These are phyloP conservation scores for Colletotrichum navitas DNA, from an alignment of 2,329 filamentous ascomycete genomes.

Conservation along the genomic window DNA sequence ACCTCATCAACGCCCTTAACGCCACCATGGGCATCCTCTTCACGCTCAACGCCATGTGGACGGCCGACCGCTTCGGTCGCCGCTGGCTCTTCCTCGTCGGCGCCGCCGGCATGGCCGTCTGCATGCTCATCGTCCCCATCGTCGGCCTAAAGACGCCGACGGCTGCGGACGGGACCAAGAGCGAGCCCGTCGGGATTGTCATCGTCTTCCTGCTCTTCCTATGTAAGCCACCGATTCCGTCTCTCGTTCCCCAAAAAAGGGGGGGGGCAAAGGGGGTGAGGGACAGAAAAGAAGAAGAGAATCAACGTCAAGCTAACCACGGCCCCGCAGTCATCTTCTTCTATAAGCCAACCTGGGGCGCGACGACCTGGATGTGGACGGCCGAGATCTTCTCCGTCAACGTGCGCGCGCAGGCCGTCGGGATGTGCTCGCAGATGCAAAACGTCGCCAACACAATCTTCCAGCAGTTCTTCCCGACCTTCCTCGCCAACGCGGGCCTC, in stretches of 20 bases:
- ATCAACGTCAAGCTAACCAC: neutral
- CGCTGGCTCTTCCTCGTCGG: slow-evolving; percentile 78
- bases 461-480: slow-evolving; percentile 78
- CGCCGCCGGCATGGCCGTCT: slow-evolving; percentile 75
- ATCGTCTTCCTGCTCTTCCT: slow-evolving; percentile 77
- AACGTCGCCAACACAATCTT: slow-evolving; percentile 77
- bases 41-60: slow-evolving; percentile 80
- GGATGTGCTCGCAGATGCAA: slow-evolving; percentile 72
- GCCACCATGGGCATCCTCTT: slow-evolving; percentile 80
- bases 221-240: slow-evolving; percentile 63
- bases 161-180: slow-evolving; percentile 65
- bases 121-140: slow-evolving; percentile 75
- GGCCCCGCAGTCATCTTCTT: slow-evolving; percentile 62
- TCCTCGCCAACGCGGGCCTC: slow-evolving; percentile 68
- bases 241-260: neutral
- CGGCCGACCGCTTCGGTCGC: slow-evolving; percentile 77
- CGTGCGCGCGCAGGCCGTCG: slow-evolving; percentile 77
- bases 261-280: no score
- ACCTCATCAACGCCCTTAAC: slow-evolving; percentile 80
- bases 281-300: no score
- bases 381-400: slow-evolving; percentile 79
- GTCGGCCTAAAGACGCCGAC: slow-evolving; percentile 64
- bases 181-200: slow-evolving; percentile 71
- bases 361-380: slow-evolving; percentile 79
- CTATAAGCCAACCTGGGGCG: slow-evolving; percentile 78